Percentiles rank a stretch among this genome's conserved stretches.
Conservation (phyloP, 2,329 filamentous ascomycete genomes). For the Monascus ruber region DNA sequence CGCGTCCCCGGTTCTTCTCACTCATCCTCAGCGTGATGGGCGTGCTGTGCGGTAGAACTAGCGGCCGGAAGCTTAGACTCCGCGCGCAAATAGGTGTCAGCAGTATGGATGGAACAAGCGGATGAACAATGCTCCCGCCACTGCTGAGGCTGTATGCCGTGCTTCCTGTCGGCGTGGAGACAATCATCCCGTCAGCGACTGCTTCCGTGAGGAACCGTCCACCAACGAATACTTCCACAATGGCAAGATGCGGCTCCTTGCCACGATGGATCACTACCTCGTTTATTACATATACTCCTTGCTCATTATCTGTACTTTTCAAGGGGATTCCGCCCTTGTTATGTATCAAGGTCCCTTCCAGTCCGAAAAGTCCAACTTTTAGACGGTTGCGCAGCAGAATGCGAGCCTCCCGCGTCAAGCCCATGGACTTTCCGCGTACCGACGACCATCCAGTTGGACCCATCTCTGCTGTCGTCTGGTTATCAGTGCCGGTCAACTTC, state of each 20-base stretch:
- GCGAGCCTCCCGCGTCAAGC: constrained; percentile 59
- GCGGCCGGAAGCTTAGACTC: constrained; percentile 79
- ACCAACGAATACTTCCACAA: constrained; percentile 85
- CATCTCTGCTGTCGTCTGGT: constrained; percentile 15
- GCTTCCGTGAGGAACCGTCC: constrained; percentile 85
- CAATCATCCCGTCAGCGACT: constrained; percentile 87
- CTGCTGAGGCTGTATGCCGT: constrained; percentile 92
- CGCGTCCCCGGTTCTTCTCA: constrained; percentile 63
- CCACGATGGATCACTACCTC: constrained; percentile 91
- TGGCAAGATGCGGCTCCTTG: constrained; percentile 75
- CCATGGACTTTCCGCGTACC: constrained; percentile 70
- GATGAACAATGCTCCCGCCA: constrained; percentile 88
- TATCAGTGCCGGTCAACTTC: constrained; percentile 18
- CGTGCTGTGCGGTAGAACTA: constrained; percentile 79
- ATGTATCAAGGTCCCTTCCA: constrained; percentile 41
- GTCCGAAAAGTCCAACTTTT: constrained; percentile 72
- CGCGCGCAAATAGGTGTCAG: constrained; percentile 91
- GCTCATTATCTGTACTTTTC: constrained; percentile 20
- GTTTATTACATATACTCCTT: constrained; percentile 66
- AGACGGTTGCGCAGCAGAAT: constrained; percentile 79
- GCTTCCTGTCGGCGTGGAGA: constrained; percentile 86
- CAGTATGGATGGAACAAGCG: constrained; percentile 74
- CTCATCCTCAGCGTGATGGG: constrained; percentile 73
- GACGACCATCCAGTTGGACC: constrained; percentile 54
- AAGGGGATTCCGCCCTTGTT: constrained; percentile 38